phyloP scores from a whole-genome alignment of 306 rosid genomes.

The Vachellia pachyceras region DNA sequence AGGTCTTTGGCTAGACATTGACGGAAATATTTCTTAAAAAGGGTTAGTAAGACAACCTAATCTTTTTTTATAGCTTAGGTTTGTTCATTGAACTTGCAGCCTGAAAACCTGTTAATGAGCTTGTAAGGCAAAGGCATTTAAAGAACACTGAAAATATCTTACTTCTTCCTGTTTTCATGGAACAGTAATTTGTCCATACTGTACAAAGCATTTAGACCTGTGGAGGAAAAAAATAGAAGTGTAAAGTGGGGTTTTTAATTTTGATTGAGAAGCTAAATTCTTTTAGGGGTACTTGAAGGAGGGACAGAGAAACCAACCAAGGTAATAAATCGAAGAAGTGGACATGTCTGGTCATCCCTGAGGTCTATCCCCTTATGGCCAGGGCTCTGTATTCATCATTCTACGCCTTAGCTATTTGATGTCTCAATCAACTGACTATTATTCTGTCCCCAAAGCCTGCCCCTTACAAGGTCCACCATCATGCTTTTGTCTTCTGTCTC shows the following conservation, averaged over 20 bases:
- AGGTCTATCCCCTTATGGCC: slow-evolving; percentile 3
- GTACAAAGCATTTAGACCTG: slow-evolving; percentile 22
- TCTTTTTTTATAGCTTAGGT: neutral
- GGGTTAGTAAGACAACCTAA: neutral
- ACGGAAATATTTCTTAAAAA: neutral
- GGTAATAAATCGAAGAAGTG: slow-evolving; percentile 39
- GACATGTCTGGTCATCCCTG: slow-evolving; percentile 41
- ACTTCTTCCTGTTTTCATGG: neutral
- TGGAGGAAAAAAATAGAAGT: neutral
- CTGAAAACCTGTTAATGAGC: neutral
- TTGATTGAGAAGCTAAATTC: slow-evolving; percentile 33
- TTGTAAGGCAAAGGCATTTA: neutral
- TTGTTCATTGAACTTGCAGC: neutral
- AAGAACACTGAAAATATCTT: slow-evolving; percentile 23
- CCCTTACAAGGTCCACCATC: slow-evolving; percentile 50
- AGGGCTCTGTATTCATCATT: slow-evolving; percentile 27
- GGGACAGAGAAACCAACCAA: slow-evolving; percentile 45
- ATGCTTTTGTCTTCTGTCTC: slow-evolving; percentile 45
- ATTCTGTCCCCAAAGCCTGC: slow-evolving; percentile 43
- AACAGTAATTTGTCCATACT: slow-evolving; percentile 2
- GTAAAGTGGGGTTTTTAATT: slow-evolving; percentile 22
- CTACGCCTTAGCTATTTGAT: slow-evolving; percentile 38
- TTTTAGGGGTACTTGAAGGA: slow-evolving; percentile 21
- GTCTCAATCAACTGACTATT: slow-evolving; percentile 56
- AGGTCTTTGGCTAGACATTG: neutral